Evolutionary conservation across 495 filamentous ascomycete species (phyloP).

Genomic region (Penicillium longicatenatum): DNA sequence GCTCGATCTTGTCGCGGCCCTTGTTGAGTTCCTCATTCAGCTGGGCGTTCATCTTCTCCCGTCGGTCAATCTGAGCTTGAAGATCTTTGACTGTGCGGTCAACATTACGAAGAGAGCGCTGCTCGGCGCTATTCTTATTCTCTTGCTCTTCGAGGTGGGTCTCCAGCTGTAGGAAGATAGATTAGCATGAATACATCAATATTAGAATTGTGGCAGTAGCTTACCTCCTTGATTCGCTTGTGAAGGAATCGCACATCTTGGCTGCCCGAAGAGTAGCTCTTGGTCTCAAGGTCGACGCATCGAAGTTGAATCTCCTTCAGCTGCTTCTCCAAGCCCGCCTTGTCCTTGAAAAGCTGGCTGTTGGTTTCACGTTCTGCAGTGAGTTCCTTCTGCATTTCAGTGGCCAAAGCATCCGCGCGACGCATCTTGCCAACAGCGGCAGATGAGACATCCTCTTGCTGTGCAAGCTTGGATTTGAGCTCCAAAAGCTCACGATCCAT

Average conservation of each 20-base stretch:
- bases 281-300: slow-evolving; percentile 92
- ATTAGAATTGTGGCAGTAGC: slow-evolving; percentile 15
- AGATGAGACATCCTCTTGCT: slow-evolving; percentile 89
- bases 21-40: slow-evolving; percentile 80
- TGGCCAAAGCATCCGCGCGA: slow-evolving; percentile 84
- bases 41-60: slow-evolving; percentile 79
- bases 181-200: slow-evolving; percentile 6
- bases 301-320: slow-evolving; percentile 89
- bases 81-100: slow-evolving; percentile 95
- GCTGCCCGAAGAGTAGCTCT: slow-evolving; percentile 90
- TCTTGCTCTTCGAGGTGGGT: slow-evolving; percentile 87
- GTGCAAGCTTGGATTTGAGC: slow-evolving; percentile 84
- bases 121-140: slow-evolving; percentile 70
- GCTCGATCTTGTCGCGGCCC: slow-evolving; percentile 85
- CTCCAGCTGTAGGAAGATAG: slow-evolving; percentile 68
- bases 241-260: slow-evolving; percentile 95
- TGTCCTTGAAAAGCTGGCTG: slow-evolving; percentile 86
- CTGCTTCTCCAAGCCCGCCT: slow-evolving; percentile 84
- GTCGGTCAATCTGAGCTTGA: slow-evolving; percentile 87
- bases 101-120: slow-evolving; percentile 86
- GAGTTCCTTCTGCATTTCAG: slow-evolving; percentile 93
- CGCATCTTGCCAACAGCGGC: slow-evolving; percentile 98
- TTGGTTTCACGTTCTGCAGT: slow-evolving; percentile 85
- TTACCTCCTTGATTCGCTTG: slow-evolving; percentile 93
- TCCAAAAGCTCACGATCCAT: slow-evolving; percentile 89